Evolutionary conservation across 2,329 filamentous ascomycete genomes (phyloP), one percentile per base, ranked within the genome.

Genomic region (Penicillium vulpinum): DNA sequence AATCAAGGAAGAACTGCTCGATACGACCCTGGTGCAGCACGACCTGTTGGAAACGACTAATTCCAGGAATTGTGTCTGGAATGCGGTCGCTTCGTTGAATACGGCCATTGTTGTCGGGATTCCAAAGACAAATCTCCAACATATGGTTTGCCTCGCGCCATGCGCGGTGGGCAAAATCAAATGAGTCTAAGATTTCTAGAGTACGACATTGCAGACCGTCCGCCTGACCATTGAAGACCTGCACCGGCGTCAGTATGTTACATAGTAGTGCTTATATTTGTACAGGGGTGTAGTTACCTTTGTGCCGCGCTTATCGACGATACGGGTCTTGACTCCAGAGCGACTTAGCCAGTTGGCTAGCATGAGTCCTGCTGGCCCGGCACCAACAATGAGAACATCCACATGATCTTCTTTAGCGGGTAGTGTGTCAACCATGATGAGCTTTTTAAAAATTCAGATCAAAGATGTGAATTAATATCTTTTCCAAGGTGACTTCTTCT

Each of bases 141-240:
- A 62, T 66, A 22, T 63, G 65, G 57, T 68, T 70, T 5, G 68
- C 57, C 18, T 70, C 66, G 13, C 36, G 41, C 82, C 85, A 85
- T 1, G 81, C 82, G 5, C 82, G 76, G 60, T 90, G 82, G 2
- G 78, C 85, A 56, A 91, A 83, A 0, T 85, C 88, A 62, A 91
- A 88, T 48, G 83, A 85, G 63, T 91, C 86, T 54, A 91, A 84
- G n/a, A 91, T 88, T 70, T 91, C 86, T 2, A 90, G 77, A 0
- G 85, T 89, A 2, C 87, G 84, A 60, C 82, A 84, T 72, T 89
- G 85, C 2, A 88, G 75, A 2, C 83, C 84, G 61, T 83, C 81
- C 2, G 80, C 80, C 61, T 81, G 79, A 21, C 74, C 73, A n/a
- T 67, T 69, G 44, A 66, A 58, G 11, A 61, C 57, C 52, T 60